These are phyloP conservation scores for Lasiosphaeria miniovina DNA, from an alignment of 495 filamentous ascomycete species.

Conservation along the genomic window DNA sequence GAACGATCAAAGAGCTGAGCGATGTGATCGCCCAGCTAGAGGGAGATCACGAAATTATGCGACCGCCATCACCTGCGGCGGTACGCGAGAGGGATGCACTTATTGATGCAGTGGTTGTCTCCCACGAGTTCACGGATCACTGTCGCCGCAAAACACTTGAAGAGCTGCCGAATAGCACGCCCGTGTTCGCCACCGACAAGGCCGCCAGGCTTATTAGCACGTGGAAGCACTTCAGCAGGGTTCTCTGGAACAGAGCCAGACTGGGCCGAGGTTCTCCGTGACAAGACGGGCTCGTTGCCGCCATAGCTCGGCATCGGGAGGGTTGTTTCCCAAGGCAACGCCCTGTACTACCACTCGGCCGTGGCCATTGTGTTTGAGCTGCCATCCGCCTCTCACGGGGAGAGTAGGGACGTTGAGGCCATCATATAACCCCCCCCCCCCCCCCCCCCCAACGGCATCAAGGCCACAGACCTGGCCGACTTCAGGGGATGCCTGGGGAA, in stretches of 20 bases:
- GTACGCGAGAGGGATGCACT: too few relatives aligned
- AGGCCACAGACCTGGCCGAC: slow-evolving; percentile 30
- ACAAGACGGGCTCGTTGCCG: slow-evolving; percentile 41
- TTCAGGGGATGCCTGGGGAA: slow-evolving; percentile 28
- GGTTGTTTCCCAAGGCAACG: slow-evolving; percentile 41
- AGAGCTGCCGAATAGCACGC: slow-evolving; percentile 43
- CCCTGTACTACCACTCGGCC: slow-evolving; percentile 52
- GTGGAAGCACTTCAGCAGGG: slow-evolving; percentile 46
- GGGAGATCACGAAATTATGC: slow-evolving; percentile 17
- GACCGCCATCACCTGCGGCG: slow-evolving; percentile 12
- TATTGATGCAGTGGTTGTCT: slow-evolving; percentile 49
- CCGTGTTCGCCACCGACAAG: slow-evolving; percentile 48
- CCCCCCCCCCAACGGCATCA: slow-evolving; percentile 58
- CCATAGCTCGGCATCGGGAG: slow-evolving; percentile 48
- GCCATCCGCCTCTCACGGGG: neutral
- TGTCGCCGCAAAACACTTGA: slow-evolving; percentile 53
- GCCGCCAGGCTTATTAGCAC: slow-evolving; percentile 45
- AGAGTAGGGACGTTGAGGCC: slow-evolving; percentile 35
- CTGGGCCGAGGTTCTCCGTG: slow-evolving; percentile 13
- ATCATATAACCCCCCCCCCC: slow-evolving; percentile 58
- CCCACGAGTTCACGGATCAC: slow-evolving; percentile 59
- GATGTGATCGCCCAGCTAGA: slow-evolving; percentile 31
- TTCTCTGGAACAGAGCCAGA: slow-evolving; percentile 7
- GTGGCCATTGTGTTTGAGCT: slow-evolving; percentile 45
- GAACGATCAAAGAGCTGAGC: slow-evolving; percentile 38